Conservation (phyloP, 257 asterid species). For the Solanum okadae region DNA sequence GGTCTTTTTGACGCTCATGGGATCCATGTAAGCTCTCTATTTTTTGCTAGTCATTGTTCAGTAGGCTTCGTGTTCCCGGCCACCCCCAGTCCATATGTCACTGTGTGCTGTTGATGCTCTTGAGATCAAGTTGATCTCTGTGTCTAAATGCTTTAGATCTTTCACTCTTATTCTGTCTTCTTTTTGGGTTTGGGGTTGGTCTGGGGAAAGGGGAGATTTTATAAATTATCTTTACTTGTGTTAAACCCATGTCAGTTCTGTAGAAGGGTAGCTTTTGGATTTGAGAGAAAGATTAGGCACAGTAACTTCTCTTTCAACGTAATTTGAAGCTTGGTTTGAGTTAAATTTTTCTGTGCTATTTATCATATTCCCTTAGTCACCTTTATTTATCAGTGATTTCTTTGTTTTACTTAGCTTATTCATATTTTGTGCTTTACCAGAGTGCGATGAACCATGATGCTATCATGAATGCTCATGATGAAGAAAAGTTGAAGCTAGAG, state of each 20-base stretch:
- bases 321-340: background rate
- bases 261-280: background rate
- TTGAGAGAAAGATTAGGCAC: background rate
- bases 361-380: background rate
- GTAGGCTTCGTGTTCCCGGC: background rate
- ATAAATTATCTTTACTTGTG: background rate
- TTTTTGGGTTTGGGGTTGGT: background rate
- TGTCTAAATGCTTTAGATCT: background rate
- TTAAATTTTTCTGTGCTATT: background rate
- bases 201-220: background rate
- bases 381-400: background rate
- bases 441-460: slow-evolving; percentile 95
- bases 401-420: background rate
- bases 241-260: background rate
- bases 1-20: slow-evolving; percentile 83
- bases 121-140: background rate
- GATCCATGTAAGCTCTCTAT: slow-evolving; percentile 62
- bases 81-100: background rate
- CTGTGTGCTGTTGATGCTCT: background rate
- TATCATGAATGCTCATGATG: slow-evolving; percentile 77
- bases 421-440: slow-evolving; percentile 23
- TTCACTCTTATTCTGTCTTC: background rate
- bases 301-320: background rate
- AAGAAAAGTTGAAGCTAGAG: slow-evolving; percentile 70
- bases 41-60: background rate